Evolutionary conservation across 345 rosid species (phyloP).

Genomic region (rapeseed (Brassica napus)): DNA sequence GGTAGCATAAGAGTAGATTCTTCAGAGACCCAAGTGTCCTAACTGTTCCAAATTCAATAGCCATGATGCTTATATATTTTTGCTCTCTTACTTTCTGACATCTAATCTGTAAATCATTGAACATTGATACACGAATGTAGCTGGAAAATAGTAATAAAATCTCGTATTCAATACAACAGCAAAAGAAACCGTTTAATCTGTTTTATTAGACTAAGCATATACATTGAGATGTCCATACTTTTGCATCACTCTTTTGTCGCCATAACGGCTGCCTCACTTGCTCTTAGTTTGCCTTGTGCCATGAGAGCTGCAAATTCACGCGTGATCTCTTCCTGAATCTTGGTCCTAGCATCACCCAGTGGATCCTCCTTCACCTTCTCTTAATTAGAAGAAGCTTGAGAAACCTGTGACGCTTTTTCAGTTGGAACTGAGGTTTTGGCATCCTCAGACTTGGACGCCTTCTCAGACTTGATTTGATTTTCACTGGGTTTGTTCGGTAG

Average conservation of each 20-base stretch:
- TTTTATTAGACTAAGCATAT: conserved; percentile 15
- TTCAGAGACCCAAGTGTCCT: background rate
- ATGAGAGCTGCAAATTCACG: conserved; percentile 75
- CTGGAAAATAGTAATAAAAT: background rate
- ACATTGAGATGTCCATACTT: conserved; percentile 55
- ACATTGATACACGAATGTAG: background rate
- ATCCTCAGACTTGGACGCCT: conserved; percentile 26
- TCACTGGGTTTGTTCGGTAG: background rate
- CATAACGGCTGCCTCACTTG: conserved; percentile 90
- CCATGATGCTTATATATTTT: background rate
- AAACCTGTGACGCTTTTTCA: conserved; percentile 36
- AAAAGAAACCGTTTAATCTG: too few species aligned
- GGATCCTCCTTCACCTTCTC: conserved; percentile 53
- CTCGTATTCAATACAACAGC: too few species aligned
- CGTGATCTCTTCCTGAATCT: conserved; percentile 84
- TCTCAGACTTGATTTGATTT: background rate
- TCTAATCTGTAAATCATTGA: background rate
- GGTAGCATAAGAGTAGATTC: conserved; percentile 13
- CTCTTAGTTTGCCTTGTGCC: conserved; percentile 80
- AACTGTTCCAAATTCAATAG: background rate
- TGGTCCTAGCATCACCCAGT: conserved; percentile 71
- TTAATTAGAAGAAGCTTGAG: conserved; percentile 36
- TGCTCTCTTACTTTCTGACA: background rate
- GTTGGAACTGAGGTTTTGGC: conserved; percentile 12
- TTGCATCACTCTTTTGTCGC: conserved; percentile 88